These are phyloP conservation scores for Fusarium dlaminii DNA, from an alignment of 2,329 filamentous ascomycete genomes.

Conservation along the genomic window DNA sequence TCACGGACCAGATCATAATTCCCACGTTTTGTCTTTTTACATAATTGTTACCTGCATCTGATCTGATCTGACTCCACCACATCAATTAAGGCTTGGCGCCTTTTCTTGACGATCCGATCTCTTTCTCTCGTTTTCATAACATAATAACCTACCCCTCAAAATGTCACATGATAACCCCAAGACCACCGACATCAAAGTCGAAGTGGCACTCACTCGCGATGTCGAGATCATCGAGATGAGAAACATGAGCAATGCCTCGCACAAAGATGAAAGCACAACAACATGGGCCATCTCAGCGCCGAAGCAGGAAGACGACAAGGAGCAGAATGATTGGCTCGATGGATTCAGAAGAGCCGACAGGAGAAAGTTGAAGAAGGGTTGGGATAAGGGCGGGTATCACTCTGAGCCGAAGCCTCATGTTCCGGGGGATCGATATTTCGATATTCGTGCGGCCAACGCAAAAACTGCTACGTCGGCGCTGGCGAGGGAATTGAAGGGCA, in stretches of 20 bases:
- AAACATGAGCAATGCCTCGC: slow-evolving; percentile 12
- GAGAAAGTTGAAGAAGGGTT: slow-evolving; percentile 32
- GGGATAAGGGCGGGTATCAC: slow-evolving; percentile 33
- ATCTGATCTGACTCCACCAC: slow-evolving; percentile 6
- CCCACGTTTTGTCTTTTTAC: slow-evolving; percentile 4
- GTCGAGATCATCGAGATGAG: slow-evolving; percentile 29
- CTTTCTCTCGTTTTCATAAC: neutral
- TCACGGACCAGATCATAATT: slow-evolving; percentile 16
- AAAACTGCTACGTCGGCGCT: slow-evolving; percentile 82
- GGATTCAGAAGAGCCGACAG: slow-evolving; percentile 37
- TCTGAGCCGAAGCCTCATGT: slow-evolving; percentile 18
- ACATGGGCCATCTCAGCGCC: slow-evolving; percentile 26
- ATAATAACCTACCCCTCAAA: neutral
- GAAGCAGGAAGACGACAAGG: slow-evolving; percentile 5
- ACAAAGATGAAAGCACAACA: slow-evolving; percentile 4
- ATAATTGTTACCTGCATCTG: slow-evolving; percentile 18
- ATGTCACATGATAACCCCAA: slow-evolving; percentile 31
- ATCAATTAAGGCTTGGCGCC: slow-evolving; percentile 6
- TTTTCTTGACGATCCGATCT: neutral
- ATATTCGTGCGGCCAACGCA: slow-evolving; percentile 67
- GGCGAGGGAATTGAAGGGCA: slow-evolving; percentile 79
- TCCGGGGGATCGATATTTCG: slow-evolving; percentile 58
- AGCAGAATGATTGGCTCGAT: slow-evolving; percentile 34
- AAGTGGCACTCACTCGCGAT: slow-evolving; percentile 29
- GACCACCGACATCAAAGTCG: slow-evolving; percentile 33